phyloP scores from a whole-genome alignment of 192 early-diverging fungal genomes.

The Phlyctochytrium arcticum region DNA sequence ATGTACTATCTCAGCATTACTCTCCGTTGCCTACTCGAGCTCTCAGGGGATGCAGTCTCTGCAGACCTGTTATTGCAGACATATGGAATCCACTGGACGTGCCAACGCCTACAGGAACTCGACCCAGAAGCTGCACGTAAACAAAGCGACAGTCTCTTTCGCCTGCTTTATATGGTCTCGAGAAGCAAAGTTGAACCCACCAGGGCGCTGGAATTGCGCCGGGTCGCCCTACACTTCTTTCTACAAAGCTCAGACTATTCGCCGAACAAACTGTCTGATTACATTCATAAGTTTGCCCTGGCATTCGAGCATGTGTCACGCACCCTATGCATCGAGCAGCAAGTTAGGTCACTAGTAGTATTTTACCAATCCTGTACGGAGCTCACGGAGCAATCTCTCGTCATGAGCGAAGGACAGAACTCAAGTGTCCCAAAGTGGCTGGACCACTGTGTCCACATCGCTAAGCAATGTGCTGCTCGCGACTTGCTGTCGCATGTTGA shows the following conservation, averaged over 20 bases:
- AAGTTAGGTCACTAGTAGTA: neutral
- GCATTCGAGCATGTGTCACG: slow-evolving; percentile 14
- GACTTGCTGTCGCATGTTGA: too few species aligned
- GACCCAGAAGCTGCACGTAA: too few species aligned
- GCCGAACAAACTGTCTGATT: neutral
- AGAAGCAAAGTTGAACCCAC: slow-evolving; percentile 3
- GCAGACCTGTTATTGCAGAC: too few species aligned
- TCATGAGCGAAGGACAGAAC: neutral
- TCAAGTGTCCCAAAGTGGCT: slow-evolving; percentile 5
- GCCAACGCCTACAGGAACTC: too few species aligned
- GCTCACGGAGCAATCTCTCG: neutral
- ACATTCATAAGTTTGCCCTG: slow-evolving; percentile 20
- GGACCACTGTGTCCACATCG: slow-evolving; percentile 13
- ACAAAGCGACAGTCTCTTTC: too few species aligned
- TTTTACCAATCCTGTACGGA: slow-evolving; percentile 10
- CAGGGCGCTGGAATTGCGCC: slow-evolving; percentile 4
- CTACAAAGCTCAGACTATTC: neutral
- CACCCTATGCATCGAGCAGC: neutral
- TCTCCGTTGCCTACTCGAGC: too few species aligned
- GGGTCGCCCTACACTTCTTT: slow-evolving; percentile 5
- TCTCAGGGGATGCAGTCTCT: too few species aligned
- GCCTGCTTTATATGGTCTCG: too few species aligned
- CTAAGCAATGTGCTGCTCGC: too few species aligned
- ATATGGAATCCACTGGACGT: too few species aligned
- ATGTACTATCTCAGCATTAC: too few species aligned